phyloP scores from a whole-genome alignment of 139 green algal species.

The Chlamydomonas schloesseri region DNA sequence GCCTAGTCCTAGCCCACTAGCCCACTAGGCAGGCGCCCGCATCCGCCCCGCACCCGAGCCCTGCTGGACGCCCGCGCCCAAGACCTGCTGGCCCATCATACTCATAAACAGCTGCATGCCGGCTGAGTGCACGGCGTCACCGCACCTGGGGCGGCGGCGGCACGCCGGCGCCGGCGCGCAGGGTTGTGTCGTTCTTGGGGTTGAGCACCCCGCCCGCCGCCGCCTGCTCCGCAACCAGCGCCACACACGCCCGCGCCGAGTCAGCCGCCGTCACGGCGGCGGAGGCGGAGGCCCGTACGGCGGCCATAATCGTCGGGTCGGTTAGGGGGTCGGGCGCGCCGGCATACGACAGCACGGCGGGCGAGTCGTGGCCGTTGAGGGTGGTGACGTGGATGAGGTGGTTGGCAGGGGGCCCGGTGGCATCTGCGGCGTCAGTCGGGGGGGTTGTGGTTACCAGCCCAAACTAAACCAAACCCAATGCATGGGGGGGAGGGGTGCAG shows the following conservation, averaged over 20 bases:
- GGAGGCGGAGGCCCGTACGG: not conserved
- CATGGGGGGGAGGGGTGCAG: not conserved
- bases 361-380: constrained; percentile 2
- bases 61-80: too few relatives aligned
- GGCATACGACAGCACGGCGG: constrained; percentile 33
- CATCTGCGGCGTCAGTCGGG: not conserved
- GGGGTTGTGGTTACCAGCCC: too few relatives aligned
- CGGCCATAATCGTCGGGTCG: too few relatives aligned
- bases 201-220: not conserved
- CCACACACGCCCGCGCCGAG: not conserved
- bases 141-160: not conserved
- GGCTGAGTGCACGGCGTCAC: too few relatives aligned
- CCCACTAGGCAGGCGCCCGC: too few relatives aligned
- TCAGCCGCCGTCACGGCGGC: not conserved
- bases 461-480: too few relatives aligned
- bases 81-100: too few relatives aligned
- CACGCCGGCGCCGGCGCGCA: not conserved
- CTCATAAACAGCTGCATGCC: too few relatives aligned
- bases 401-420: constrained; percentile 20
- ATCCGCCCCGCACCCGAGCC: too few relatives aligned
- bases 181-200: not conserved
- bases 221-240: not conserved
- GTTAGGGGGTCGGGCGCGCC: constrained; percentile 24
- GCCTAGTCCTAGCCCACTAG: too few relatives aligned
- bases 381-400: constrained; percentile 43